Conservation (phyloP, 2,329 filamentous ascomycete genomes). For the Penicillium polonicum region DNA sequence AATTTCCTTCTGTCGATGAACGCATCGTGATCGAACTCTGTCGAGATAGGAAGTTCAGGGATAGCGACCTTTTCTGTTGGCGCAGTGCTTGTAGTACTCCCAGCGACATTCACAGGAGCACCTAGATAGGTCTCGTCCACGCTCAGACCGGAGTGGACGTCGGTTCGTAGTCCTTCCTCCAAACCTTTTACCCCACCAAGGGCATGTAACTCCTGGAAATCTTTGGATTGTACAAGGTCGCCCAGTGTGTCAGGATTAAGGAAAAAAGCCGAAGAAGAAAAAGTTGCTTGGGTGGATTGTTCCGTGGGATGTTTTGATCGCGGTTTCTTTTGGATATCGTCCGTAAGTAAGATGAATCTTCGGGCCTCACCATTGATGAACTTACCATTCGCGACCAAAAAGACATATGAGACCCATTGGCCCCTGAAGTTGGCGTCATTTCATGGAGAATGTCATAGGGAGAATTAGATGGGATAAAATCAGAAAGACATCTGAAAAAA, state of each 20-base stretch:
- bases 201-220: background rate
- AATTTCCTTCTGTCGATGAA: slow-evolving; percentile 58
- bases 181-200: slow-evolving; percentile 55
- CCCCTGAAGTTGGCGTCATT: background rate
- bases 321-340: background rate
- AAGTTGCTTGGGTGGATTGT: background rate
- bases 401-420: background rate
- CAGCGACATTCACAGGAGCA: slow-evolving; percentile 35
- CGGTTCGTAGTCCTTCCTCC: slow-evolving; percentile 62
- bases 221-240: slow-evolving; percentile 3
- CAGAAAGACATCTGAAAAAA: background rate
- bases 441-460: background rate
- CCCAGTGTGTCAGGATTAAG: background rate
- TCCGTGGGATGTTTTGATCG: background rate
- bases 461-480: background rate
- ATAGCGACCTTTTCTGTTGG: background rate
- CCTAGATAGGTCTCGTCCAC: slow-evolving; percentile 62
- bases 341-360: background rate
- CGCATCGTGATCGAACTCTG: background rate
- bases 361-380: background rate
- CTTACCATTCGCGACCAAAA: background rate
- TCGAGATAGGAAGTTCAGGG: background rate
- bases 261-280: background rate
- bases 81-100: background rate
- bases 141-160: slow-evolving; percentile 59